Evolutionary conservation across 805 yeast genomes (phyloP).

Genomic region (Yarrowia yakushimensis): DNA sequence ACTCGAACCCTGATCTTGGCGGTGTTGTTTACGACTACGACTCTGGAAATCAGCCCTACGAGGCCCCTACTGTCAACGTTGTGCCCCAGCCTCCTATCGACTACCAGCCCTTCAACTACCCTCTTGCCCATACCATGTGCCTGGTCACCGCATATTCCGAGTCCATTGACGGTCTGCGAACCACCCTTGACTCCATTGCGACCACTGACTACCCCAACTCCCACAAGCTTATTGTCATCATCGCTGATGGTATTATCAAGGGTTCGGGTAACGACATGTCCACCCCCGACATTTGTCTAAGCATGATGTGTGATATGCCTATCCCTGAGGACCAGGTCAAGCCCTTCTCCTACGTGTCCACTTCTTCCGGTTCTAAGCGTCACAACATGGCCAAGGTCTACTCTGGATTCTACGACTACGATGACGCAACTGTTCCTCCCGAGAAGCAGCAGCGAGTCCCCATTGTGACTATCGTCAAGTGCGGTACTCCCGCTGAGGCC

Average conservation of each 20-base stretch:
- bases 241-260: slow-evolving; percentile 92
- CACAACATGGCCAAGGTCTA: slow-evolving; percentile 98
- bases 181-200: slow-evolving; percentile 88
- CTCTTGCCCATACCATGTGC: slow-evolving; percentile 70
- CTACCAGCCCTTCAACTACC: slow-evolving; percentile 80
- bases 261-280: slow-evolving; percentile 87
- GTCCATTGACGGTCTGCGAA: slow-evolving; percentile 78
- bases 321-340: slow-evolving; percentile 70
- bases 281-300: slow-evolving; percentile 86
- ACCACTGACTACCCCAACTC: slow-evolving; percentile 95
- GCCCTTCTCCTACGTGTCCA: slow-evolving; percentile 89
- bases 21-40: slow-evolving; percentile 5
- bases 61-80: slow-evolving; percentile 50
- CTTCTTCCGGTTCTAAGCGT: slow-evolving; percentile 88
- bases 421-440: slow-evolving; percentile 65
- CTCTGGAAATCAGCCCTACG: slow-evolving; percentile 12
- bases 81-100: slow-evolving; percentile 89
- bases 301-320: slow-evolving; percentile 79
- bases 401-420: slow-evolving; percentile 88
- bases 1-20: slow-evolving; percentile 15
- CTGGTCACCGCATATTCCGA: slow-evolving; percentile 94
- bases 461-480: slow-evolving; percentile 67
- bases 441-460: slow-evolving; percentile 84
- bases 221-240: slow-evolving; percentile 77
- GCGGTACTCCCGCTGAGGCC: slow-evolving; percentile 85